Evolutionary conservation across 2,329 filamentous ascomycete genomes (phyloP).

Genomic region (Coniochaeta sp.): DNA sequence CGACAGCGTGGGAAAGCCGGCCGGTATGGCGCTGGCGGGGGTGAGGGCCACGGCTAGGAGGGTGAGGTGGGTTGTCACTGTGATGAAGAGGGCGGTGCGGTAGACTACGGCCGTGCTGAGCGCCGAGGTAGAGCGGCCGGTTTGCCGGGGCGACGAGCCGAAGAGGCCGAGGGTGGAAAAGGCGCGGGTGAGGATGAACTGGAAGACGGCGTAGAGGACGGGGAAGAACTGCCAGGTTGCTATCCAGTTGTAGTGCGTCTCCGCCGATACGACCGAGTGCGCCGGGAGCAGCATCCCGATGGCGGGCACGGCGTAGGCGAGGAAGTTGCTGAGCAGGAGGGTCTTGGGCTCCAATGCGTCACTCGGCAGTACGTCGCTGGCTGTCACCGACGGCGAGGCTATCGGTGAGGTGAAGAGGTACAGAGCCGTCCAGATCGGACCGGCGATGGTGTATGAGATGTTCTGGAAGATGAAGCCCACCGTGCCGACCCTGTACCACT

Average conservation of each 20-base stretch:
- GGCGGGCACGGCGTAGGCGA: conserved; percentile 37
- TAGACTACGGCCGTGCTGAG: conserved; percentile 19
- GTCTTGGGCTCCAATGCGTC: conserved; percentile 9
- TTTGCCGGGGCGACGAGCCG: conserved; percentile 14
- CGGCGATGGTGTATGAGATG: conserved; percentile 10
- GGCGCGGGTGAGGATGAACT: conserved; percentile 19
- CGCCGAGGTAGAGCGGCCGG: conserved; percentile 19
- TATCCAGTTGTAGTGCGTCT: conserved; percentile 38
- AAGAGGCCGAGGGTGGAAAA: neutral
- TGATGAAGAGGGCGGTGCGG: conserved; percentile 29
- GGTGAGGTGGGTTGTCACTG: conserved; percentile 30
- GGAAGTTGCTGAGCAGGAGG: conserved; percentile 30
- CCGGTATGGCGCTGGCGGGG: conserved; percentile 24
- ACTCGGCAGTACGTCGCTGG: neutral
- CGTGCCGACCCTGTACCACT: conserved; percentile 11
- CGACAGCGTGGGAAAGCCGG: conserved; percentile 8
- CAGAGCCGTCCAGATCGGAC: conserved; percentile 13
- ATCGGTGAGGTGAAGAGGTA: conserved; percentile 13
- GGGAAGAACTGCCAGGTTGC: conserved; percentile 45
- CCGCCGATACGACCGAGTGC: conserved; percentile 26
- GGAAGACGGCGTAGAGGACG: conserved; percentile 32
- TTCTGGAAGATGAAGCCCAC: conserved; percentile 13
- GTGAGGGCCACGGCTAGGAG: conserved; percentile 31
- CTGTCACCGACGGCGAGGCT: neutral
- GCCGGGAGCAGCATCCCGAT: conserved; percentile 34